phyloP scores from a whole-genome alignment of 2,329 filamentous ascomycete genomes.

The Canariomyces notabilis region DNA sequence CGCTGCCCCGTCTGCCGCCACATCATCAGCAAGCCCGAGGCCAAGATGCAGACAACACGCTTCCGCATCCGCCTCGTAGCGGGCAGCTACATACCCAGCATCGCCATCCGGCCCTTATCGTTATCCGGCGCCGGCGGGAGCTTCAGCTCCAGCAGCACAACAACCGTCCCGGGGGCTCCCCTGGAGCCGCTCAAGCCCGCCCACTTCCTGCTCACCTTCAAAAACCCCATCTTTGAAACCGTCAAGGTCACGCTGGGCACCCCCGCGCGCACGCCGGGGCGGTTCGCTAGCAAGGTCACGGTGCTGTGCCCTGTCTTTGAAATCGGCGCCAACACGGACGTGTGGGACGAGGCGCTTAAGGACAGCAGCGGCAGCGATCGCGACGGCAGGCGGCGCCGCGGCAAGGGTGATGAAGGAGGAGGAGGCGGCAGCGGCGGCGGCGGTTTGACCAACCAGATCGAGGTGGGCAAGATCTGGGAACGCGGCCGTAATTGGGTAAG shows the following conservation, averaged over 20 bases:
- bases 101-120: conserved; percentile 64
- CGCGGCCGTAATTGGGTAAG: conserved; percentile 90
- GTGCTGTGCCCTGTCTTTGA: conserved; percentile 93
- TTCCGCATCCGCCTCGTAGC: conserved; percentile 93
- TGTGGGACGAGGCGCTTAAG: conserved; percentile 82
- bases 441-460: conserved; percentile 61
- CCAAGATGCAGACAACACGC: conserved; percentile 80
- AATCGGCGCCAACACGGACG: conserved; percentile 83
- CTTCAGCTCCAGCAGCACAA: conserved; percentile 23
- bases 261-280: conserved; percentile 70
- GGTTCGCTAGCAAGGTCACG: conserved; percentile 74
- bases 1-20: conserved; percentile 89
- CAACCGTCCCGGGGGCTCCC: conserved; percentile 23
- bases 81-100: conserved; percentile 77
- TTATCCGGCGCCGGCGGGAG: conserved; percentile 17
- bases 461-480: conserved; percentile 96
- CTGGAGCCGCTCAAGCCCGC: conserved; percentile 54
- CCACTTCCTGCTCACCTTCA: conserved; percentile 85
- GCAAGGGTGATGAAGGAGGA: neutral
- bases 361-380: conserved; percentile 32
- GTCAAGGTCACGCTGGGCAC: conserved; percentile 86
- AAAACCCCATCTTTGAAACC: conserved; percentile 89
- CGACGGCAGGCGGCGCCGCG: conserved; percentile 1
- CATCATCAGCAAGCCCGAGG: conserved; percentile 90
- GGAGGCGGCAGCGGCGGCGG: conserved; percentile 34